Percentiles rank a stretch among this genome's conserved stretches.
phyloP scores from a whole-genome alignment of 768 basidiomycete species.

The Termitomyces sp. region DNA sequence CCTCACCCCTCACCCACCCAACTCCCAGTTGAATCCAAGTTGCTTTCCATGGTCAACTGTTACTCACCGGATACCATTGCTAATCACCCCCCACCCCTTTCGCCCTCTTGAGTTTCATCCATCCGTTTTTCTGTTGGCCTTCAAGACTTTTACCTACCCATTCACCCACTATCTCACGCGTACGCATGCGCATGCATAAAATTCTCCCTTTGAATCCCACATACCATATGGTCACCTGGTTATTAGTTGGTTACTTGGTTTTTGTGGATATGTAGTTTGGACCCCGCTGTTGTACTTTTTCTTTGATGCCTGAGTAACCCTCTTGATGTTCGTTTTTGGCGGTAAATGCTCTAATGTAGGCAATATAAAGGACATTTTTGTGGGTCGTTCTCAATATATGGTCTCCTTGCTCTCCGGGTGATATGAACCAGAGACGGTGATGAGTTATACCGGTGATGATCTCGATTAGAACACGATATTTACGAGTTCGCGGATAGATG shows the following conservation, averaged over 20 bases:
- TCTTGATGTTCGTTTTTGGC: neutral
- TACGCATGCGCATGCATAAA: neutral
- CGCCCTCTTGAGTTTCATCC: too few relatives aligned
- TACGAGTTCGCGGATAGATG: too few relatives aligned
- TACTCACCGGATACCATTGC: slow-evolving; percentile 9
- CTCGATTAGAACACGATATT: neutral
- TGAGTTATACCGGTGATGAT: neutral
- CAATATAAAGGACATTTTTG: neutral
- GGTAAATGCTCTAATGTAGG: neutral
- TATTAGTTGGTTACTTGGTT: slow-evolving; percentile 6
- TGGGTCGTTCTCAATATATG: neutral
- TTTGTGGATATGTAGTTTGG: slow-evolving; percentile 9
- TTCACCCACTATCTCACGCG: neutral
- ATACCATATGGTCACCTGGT: slow-evolving; percentile 12
- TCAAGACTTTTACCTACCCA: neutral
- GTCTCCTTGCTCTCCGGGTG: too few relatives aligned
- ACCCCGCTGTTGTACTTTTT: neutral
- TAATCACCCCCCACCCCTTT: neutral
- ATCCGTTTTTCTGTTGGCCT: neutral
- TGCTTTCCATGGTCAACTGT: neutral
- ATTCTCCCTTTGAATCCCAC: neutral
- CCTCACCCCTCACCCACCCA: neutral
- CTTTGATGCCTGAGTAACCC: neutral
- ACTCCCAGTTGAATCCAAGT: neutral
- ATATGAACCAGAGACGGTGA: too few relatives aligned